phyloP scores from a whole-genome alignment of 2,329 filamentous ascomycete genomes.

The Aspergillus hortae region DNA sequence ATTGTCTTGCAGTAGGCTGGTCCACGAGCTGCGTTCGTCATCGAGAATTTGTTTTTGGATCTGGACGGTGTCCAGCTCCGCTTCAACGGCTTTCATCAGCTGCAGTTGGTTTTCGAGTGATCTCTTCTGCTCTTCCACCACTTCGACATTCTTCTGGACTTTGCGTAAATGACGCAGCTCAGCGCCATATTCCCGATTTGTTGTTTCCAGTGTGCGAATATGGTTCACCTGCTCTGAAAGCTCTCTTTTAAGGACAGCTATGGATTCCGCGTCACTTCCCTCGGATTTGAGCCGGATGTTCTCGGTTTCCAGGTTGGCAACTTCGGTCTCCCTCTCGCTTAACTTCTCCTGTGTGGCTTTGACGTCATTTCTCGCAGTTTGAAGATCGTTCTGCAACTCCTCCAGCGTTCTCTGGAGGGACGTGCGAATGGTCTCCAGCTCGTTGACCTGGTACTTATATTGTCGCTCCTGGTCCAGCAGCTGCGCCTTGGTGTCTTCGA shows the following conservation, averaged over 20 bases:
- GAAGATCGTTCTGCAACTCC: conserved; percentile 50
- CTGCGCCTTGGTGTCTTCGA: conserved; percentile 76
- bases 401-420: conserved; percentile 55
- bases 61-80: conserved; percentile 73
- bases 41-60: conserved; percentile 83
- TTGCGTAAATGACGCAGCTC: conserved; percentile 82
- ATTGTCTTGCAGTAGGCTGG: conserved; percentile 73
- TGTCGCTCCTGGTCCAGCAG: conserved; percentile 68
- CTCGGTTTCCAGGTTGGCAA: conserved; percentile 75
- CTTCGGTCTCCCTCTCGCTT: conserved; percentile 64
- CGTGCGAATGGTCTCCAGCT: conserved; percentile 59
- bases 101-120: conserved; percentile 74
- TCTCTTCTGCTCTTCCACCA: conserved; percentile 94
- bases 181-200: conserved; percentile 71
- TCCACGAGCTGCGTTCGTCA: conserved; percentile 84
- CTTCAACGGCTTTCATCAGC: conserved; percentile 68
- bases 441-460: conserved; percentile 54
- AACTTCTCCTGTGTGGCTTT: conserved; percentile 64
- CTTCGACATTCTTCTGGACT: conserved; percentile 78
- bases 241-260: conserved; percentile 81
- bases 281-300: conserved; percentile 80
- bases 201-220: conserved; percentile 76
- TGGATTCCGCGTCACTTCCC: conserved; percentile 79
- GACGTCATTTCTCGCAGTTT: conserved; percentile 55
- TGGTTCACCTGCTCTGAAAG: conserved; percentile 89